Percentiles rank a stretch among this genome's conserved stretches.
phyloP scores from a whole-genome alignment of 2,329 filamentous ascomycete species.

The Sarocladiaceae sp. region DNA sequence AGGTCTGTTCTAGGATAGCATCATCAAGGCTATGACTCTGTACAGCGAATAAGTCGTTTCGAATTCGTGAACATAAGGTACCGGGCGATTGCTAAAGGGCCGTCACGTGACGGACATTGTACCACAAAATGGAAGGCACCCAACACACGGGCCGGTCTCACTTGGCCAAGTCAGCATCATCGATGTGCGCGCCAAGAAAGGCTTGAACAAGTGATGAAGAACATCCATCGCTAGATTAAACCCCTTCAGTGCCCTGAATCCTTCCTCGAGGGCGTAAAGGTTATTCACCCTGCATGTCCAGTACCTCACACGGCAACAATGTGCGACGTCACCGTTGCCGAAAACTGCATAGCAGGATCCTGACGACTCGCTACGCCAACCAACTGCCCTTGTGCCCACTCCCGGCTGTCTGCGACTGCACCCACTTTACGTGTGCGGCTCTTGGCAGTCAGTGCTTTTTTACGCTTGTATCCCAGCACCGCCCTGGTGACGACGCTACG shows the following conservation, averaged over 20 bases:
- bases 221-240: background rate
- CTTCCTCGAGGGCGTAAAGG: background rate
- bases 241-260: background rate
- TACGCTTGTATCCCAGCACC: background rate
- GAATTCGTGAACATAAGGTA: too few species aligned
- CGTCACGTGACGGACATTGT: background rate
- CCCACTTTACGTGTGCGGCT: constrained; percentile 4
- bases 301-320: too few species aligned
- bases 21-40: too few species aligned
- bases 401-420: too few species aligned
- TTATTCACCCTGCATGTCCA: too few species aligned
- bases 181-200: background rate
- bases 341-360: background rate
- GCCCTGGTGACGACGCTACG: constrained; percentile 7
- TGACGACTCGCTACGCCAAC: too few species aligned
- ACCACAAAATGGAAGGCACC: too few species aligned
- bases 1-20: too few species aligned
- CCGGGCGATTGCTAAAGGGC: too few species aligned
- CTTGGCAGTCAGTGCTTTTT: constrained; percentile 3
- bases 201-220: background rate
- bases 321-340: background rate
- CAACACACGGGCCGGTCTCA: background rate
- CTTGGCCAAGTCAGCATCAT: background rate
- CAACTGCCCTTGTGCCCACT: too few species aligned
- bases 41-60: too few species aligned